A percentile compares a stretch with the other conserved stretches of the same genome.
Conservation (phyloP, 192 early-diverging fungal species). For the Coemansia sp. region DNA sequence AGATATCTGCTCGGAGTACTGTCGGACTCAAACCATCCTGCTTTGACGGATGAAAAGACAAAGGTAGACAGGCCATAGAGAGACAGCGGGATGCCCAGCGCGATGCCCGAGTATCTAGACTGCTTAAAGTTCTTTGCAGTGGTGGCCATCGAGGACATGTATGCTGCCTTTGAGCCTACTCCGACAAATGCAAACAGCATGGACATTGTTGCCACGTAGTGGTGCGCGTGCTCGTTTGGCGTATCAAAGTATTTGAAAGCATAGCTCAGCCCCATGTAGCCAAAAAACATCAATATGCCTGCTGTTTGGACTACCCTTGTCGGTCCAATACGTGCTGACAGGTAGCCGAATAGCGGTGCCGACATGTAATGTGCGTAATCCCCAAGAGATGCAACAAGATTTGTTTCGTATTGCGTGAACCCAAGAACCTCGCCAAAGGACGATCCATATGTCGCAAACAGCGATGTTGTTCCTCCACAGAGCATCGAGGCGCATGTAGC, state of each 20-base stretch:
- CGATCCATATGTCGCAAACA: slow-evolving; percentile 65
- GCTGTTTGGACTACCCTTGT: slow-evolving; percentile 32
- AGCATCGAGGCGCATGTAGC: slow-evolving; percentile 51
- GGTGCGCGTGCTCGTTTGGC: slow-evolving; percentile 9
- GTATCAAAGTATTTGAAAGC: slow-evolving; percentile 22
- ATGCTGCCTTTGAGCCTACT: slow-evolving; percentile 61
- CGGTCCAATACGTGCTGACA: slow-evolving; percentile 51
- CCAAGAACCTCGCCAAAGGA: slow-evolving; percentile 54
- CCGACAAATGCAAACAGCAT: slow-evolving; percentile 59
- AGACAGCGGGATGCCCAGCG: slow-evolving; percentile 61
- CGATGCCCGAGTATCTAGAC: slow-evolving; percentile 55
- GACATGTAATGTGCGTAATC: slow-evolving; percentile 69
- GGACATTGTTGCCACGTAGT: slow-evolving; percentile 50
- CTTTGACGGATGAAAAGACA: slow-evolving; percentile 62
- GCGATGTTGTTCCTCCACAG: slow-evolving; percentile 65
- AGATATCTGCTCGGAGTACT: slow-evolving; percentile 55
- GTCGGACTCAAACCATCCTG: slow-evolving; percentile 50
- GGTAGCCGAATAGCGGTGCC: slow-evolving; percentile 60
- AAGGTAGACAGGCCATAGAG: slow-evolving; percentile 64
- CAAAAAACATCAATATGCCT: slow-evolving; percentile 37
- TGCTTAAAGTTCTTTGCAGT: slow-evolving; percentile 61
- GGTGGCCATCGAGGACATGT: slow-evolving; percentile 63
- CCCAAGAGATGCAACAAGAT: slow-evolving; percentile 61
- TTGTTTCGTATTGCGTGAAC: slow-evolving; percentile 63
- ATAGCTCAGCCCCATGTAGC: slow-evolving; percentile 44